Base-by-base conservation (phyloP, 768 basidiomycete species). In the Tulasnella sp. region DNA sequence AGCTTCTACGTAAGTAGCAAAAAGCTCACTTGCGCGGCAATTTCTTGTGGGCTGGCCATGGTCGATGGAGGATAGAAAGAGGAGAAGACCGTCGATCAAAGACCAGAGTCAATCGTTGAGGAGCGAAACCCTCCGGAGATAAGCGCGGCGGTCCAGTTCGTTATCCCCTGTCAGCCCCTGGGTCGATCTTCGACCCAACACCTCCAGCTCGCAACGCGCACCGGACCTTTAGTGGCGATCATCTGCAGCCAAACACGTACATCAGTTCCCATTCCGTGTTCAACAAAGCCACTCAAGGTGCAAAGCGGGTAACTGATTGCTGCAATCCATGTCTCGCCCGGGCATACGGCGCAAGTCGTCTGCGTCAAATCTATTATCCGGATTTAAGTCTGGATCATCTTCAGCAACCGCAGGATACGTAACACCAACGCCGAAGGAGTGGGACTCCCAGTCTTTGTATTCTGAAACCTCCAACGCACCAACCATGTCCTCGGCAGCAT, bases 321-420 rank as follows among this genome's bases (percentile, higher is more conserved):
- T 42, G n/a, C 10, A 46, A 71, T 20, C 44, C 35, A 39, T 48
- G 46, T 77, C 83, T 0, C 89, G 90, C 75, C 92, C 92, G 39
- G 81, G 86, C 9, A 91, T 95, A 88, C 91, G 93, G 81, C 90
- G 93, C 80, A 95, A 95, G 86, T 93, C 92, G 26, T 15, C 93
- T 91, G 15, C 93, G 92, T 81, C 80, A 23, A 85, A 94, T 84
- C 87, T 95, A 70, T 88, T 95, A 44, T 89, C 90, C 10, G 90
- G 91, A 61, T 93, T 93, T 81, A 39, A 79, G 48, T 61, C 46
- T 44, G 69, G 42, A 70, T 23, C 78, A 79, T 86, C 73, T 67
- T 79, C 77, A 42, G 67, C 79, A 10, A 46, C 79, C 10, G 39
- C 79, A 23, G 75, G 70, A 13, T 69, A 51, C 79, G 69, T 83